Base-by-base conservation (phyloP, 495 filamentous ascomycete genomes). In the Thermothielavioides terrestris region DNA sequence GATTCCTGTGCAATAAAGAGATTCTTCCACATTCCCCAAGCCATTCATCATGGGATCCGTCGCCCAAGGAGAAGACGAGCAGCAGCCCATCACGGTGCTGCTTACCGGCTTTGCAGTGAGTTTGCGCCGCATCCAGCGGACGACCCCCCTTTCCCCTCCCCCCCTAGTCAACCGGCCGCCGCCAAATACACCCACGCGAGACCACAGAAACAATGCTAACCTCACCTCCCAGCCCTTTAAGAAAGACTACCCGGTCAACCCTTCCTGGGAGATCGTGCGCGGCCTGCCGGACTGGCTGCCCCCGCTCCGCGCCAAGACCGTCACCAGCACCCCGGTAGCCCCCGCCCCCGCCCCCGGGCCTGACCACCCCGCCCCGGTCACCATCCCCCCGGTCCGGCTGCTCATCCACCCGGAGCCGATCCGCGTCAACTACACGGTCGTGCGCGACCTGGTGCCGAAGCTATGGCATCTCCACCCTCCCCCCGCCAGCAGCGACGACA, bases 41-140 rank as follows among this genome's bases (percentile, higher is more conserved):
- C 18, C 31, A 22, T 25, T 23, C 39, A 55, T 34, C 26, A 73
- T 73, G 70, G 70, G 68, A 38, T 73, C 70, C n/a, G 54, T 60
- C 14, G 56, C 50, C 42, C n/a, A n/a, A n/a, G 27, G 38, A 32
- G 55, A 56, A 38, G 50, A 38, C 6, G 25, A 35, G 6, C 41
- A 69, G 34, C 66, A 76, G 27, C 79, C 83, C 57, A 63, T 87
- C 56, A 83, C 72, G 18, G 81, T 89, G 34, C 63, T 87, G 36
- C 74, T 89, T 49, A 88, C 84, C 14, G 85, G 85, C 26, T 89
- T 87, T 55, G 80, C 76, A 34, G 85, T 88, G 72, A 63, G 81
- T 71, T 34, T 22, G 12, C 30, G 27, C 20, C 42, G 9, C 45
- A 39, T 49, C 25, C 11, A 26, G 42, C 56, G 12, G 15, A 20